Conservation (phyloP, 441 rosid species). For the Adansonia madagascariensis region DNA sequence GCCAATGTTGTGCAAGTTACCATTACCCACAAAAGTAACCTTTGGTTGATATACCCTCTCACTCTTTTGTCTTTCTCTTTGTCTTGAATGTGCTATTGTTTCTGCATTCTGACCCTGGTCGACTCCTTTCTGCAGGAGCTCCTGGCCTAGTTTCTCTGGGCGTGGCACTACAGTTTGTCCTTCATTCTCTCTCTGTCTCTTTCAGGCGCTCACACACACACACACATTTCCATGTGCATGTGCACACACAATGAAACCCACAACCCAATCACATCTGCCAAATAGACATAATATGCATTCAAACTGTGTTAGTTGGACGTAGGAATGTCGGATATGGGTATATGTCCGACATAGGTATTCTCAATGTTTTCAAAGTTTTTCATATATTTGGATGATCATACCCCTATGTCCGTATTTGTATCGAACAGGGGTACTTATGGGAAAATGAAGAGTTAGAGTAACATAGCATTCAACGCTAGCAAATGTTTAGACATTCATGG, state of each 20-base stretch:
- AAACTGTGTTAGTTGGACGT: too few relatives aligned
- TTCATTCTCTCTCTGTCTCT: constrained; percentile 2
- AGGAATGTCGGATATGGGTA: too few relatives aligned
- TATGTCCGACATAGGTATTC: too few relatives aligned
- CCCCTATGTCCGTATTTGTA: too few relatives aligned
- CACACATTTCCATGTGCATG: background rate
- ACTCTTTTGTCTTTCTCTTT: background rate
- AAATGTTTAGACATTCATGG: background rate
- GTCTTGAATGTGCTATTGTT: background rate
- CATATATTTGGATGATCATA: too few relatives aligned
- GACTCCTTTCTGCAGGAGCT: constrained; percentile 45
- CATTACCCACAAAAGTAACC: background rate
- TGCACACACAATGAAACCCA: background rate
- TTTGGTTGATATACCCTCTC: background rate
- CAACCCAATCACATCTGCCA: background rate
- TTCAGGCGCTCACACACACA: background rate
- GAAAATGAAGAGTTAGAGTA: too few relatives aligned
- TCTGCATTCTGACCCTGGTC: constrained; percentile 29
- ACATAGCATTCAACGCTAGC: background rate
- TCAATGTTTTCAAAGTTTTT: too few relatives aligned
- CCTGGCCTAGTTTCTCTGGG: constrained; percentile 58
- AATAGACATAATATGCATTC: background rate
- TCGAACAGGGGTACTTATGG: too few relatives aligned
- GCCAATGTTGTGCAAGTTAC: background rate
- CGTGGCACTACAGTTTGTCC: constrained; percentile 44